Conservation (phyloP, 257 asterid genomes). For the Rauvolfia tetraphylla region DNA sequence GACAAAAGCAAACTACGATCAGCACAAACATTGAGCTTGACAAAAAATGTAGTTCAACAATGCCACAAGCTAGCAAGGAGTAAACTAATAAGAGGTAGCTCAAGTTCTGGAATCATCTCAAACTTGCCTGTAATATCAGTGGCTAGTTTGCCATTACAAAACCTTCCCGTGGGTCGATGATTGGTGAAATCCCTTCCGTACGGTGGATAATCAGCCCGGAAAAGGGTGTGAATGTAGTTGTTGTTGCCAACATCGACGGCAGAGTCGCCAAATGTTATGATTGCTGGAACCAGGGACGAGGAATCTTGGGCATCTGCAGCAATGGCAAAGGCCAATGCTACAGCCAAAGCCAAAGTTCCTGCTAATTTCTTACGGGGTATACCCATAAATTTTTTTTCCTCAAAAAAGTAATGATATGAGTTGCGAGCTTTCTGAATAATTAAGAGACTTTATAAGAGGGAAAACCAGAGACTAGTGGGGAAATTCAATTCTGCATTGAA, state of each 20-base stretch:
- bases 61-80: neutral
- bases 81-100: neutral
- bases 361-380: neutral
- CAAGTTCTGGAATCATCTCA: neutral
- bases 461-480: neutral
- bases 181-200: conserved; percentile 73
- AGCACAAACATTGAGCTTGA: neutral
- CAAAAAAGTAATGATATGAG: neutral
- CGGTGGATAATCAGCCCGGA: conserved; percentile 84
- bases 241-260: conserved; percentile 86
- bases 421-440: neutral
- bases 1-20: neutral
- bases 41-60: neutral
- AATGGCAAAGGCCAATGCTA: conserved; percentile 32
- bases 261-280: conserved; percentile 83
- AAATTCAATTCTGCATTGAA: conserved; percentile 20
- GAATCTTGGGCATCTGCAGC: conserved; percentile 40
- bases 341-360: conserved; percentile 13
- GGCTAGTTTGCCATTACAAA: conserved; percentile 85
- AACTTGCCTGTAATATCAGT: conserved; percentile 79
- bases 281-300: conserved; percentile 59
- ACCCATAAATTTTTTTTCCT: conserved; percentile 17
- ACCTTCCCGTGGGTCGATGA: conserved; percentile 73
- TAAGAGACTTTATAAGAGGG: neutral
- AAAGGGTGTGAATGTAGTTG: conserved; percentile 53